phyloP scores from a whole-genome alignment of 345 rosid genomes.

The Arabidopsis arenosa region DNA sequence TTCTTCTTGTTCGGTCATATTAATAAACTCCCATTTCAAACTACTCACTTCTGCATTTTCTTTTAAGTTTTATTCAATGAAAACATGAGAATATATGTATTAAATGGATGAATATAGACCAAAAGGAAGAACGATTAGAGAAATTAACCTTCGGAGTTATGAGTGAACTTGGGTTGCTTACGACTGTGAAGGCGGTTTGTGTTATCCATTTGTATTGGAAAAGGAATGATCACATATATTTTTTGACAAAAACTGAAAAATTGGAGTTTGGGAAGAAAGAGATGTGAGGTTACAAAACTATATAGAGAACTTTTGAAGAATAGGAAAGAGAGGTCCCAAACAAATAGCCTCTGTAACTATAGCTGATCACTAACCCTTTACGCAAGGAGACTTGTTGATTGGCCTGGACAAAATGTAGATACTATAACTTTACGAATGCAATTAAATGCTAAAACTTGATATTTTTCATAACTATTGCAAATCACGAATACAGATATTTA shows the following conservation, averaged over 20 bases:
- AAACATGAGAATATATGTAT: not conserved
- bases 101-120: constrained; percentile 10
- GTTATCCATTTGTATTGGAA: constrained; percentile 25
- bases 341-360: too few species aligned
- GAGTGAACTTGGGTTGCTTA: constrained; percentile 31
- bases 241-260: not conserved
- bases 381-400: too few species aligned
- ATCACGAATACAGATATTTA: too few species aligned
- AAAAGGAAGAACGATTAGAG: constrained; percentile 7
- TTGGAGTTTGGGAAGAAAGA: not conserved
- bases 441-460: too few species aligned
- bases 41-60: constrained; percentile 68
- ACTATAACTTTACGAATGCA: too few species aligned
- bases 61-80: too few species aligned
- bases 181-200: not conserved
- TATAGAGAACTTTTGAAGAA: constrained; percentile 14
- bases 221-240: not conserved
- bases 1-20: constrained; percentile 67
- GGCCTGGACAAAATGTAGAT: too few species aligned
- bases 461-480: too few species aligned
- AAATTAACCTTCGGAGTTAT: constrained; percentile 36
- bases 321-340: not conserved
- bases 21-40: constrained; percentile 59
- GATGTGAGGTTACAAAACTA: not conserved
- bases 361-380: too few species aligned